phyloP scores from a whole-genome alignment of 2,329 filamentous ascomycete genomes.

The Fusarium virguliforme region DNA sequence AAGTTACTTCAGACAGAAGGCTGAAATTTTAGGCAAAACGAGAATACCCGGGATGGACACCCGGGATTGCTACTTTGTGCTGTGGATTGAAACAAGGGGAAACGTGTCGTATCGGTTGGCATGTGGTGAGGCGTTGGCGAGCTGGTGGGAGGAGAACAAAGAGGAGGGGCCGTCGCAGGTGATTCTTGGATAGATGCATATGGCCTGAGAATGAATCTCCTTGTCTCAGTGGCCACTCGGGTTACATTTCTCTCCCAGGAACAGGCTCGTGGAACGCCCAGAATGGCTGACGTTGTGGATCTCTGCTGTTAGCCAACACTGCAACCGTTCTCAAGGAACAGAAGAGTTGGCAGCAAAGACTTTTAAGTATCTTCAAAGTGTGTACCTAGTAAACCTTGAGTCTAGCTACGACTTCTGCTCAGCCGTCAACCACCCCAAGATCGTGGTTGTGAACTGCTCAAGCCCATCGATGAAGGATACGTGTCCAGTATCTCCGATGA shows the following conservation, averaged over 20 bases:
- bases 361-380: too few species aligned
- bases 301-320: too few species aligned
- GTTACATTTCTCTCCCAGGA: too few species aligned
- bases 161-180: neutral
- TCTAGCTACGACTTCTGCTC: neutral
- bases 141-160: slow-evolving; percentile 5
- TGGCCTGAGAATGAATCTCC: neutral
- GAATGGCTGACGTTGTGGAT: too few species aligned
- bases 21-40: neutral
- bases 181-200: slow-evolving; percentile 3
- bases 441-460: slow-evolving; percentile 50
- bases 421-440: slow-evolving; percentile 30
- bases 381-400: too few species aligned
- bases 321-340: too few species aligned
- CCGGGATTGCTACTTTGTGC: slow-evolving; percentile 2
- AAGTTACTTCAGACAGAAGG: neutral
- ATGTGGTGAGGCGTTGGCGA: neutral
- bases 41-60: slow-evolving; percentile 3
- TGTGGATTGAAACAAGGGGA: neutral
- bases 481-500: slow-evolving; percentile 59
- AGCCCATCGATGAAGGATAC: slow-evolving; percentile 59
- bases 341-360: too few species aligned
- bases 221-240: neutral
- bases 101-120: neutral
- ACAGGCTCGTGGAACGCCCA: too few species aligned